Percentiles rank a stretch among this genome's conserved stretches.
These are phyloP conservation scores for Morella rubra DNA, from an alignment of 306 rosid genomes.

Conservation along the genomic window DNA sequence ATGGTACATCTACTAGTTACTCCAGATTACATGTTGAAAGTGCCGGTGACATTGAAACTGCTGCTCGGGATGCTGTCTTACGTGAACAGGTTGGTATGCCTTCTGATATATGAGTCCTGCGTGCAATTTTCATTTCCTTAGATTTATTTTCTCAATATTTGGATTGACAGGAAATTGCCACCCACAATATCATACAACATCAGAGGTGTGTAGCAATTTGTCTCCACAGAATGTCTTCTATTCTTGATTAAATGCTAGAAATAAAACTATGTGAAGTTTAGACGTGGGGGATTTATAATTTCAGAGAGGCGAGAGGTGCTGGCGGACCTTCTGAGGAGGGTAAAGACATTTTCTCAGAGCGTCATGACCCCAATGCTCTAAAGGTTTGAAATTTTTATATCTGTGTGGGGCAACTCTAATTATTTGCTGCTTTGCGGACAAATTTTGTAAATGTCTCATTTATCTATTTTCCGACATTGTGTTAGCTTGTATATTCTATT, in stretches of 20 bases:
- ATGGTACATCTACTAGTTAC: constrained; percentile 21
- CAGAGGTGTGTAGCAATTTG: constrained; percentile 49
- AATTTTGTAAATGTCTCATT: constrained; percentile 8
- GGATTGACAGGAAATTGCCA: constrained; percentile 61
- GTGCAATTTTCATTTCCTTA: neutral
- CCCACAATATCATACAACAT: constrained; percentile 70
- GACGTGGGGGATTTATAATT: constrained; percentile 16
- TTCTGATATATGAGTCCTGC: constrained; percentile 2
- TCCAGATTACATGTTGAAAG: constrained; percentile 29
- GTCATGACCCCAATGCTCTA: constrained; percentile 66
- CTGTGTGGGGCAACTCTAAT: neutral
- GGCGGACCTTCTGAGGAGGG: constrained; percentile 45
- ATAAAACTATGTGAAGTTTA: constrained; percentile 20
- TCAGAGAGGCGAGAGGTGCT: constrained; percentile 56
- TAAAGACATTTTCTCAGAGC: constrained; percentile 65
- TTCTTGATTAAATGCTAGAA: constrained; percentile 23
- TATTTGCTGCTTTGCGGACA: constrained; percentile 9
- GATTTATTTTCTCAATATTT: constrained; percentile 22
- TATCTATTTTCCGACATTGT: neutral
- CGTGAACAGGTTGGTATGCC: constrained; percentile 60
- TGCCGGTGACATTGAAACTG: constrained; percentile 45
- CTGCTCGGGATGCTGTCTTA: constrained; percentile 68
- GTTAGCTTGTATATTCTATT: constrained; percentile 8
- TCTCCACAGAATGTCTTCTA: neutral
- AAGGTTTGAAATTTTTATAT: constrained; percentile 49